phyloP scores from a whole-genome alignment of 2,329 filamentous ascomycete genomes.

The Penicillium aurantiogriseum region DNA sequence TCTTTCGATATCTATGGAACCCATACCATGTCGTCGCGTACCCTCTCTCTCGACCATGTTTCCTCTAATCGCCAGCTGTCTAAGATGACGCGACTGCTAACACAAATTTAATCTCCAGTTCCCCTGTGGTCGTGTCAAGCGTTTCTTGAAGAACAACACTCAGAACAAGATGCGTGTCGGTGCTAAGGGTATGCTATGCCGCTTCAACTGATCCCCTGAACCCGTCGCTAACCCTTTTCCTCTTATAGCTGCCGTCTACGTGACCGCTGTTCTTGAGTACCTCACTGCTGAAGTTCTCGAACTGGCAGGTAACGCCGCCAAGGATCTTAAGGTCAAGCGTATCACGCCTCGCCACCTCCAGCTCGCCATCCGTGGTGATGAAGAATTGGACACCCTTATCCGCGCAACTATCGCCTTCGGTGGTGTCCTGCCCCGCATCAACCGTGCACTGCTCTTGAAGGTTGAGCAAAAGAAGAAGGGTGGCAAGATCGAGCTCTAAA shows the following conservation, averaged over 20 bases:
- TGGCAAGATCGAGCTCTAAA: slow-evolving; percentile 6
- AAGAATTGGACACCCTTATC: slow-evolving; percentile 96
- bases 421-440: slow-evolving; percentile 98
- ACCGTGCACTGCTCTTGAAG: slow-evolving; percentile 91
- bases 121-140: slow-evolving; percentile 99
- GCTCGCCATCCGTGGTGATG: slow-evolving; percentile 95
- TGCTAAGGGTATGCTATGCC: slow-evolving; percentile 64
- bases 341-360: slow-evolving; percentile 97
- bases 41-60: not conserved
- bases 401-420: slow-evolving; percentile 97
- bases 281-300: slow-evolving; percentile 97
- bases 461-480: slow-evolving; percentile 97
- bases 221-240: slow-evolving; percentile 11
- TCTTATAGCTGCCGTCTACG: slow-evolving; percentile 78
- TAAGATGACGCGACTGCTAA: slow-evolving; percentile 21
- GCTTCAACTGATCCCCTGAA: not conserved
- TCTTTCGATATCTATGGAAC: slow-evolving; percentile 4
- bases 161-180: slow-evolving; percentile 99
- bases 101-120: slow-evolving; percentile 61
- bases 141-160: slow-evolving; percentile 98
- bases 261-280: slow-evolving; percentile 97
- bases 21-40: slow-evolving; percentile 11
- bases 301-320: slow-evolving; percentile 95
- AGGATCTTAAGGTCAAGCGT: slow-evolving; percentile 99
- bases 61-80: not conserved